These are phyloP conservation scores for Phyllosticta paracitricarpa DNA, from an alignment of 2,329 filamentous ascomycete genomes.

Conservation along the genomic window DNA sequence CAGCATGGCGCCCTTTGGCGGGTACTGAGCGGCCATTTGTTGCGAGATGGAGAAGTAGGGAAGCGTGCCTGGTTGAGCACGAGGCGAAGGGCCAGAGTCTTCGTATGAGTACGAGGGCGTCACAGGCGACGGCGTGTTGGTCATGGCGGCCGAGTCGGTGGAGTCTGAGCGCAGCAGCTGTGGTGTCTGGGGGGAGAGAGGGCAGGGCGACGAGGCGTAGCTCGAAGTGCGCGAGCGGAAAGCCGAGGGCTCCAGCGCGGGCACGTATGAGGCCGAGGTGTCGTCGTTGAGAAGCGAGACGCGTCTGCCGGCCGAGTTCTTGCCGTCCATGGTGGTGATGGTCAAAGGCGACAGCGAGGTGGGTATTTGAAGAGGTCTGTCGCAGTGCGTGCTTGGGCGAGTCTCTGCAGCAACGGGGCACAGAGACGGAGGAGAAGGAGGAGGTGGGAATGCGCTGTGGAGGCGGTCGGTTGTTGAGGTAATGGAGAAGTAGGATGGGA, in stretches of 20 bases:
- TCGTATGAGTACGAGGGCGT: conserved; percentile 32
- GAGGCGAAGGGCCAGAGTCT: not conserved
- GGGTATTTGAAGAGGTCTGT: not conserved
- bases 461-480: not conserved
- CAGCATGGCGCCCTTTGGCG: not conserved
- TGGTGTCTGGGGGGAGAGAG: conserved; percentile 36
- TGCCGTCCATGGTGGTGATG: conserved; percentile 36
- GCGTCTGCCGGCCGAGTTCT: conserved; percentile 39
- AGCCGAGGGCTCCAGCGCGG: conserved; percentile 24
- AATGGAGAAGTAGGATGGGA: not conserved
- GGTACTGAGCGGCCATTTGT: not conserved
- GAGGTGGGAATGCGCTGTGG: not conserved
- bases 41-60: conserved; percentile 7
- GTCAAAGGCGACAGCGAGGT: not conserved
- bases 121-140: conserved; percentile 36
- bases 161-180: conserved; percentile 37
- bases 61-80: not conserved
- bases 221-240: conserved; percentile 32
- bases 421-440: not conserved
- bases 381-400: not conserved
- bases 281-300: conserved; percentile 42
- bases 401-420: conserved; percentile 5
- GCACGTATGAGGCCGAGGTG: conserved; percentile 19
- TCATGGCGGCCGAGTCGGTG: conserved; percentile 33
- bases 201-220: conserved; percentile 36